phyloP scores from a whole-genome alignment of 805 yeast genomes.

The Suhomyces pyralidae region DNA sequence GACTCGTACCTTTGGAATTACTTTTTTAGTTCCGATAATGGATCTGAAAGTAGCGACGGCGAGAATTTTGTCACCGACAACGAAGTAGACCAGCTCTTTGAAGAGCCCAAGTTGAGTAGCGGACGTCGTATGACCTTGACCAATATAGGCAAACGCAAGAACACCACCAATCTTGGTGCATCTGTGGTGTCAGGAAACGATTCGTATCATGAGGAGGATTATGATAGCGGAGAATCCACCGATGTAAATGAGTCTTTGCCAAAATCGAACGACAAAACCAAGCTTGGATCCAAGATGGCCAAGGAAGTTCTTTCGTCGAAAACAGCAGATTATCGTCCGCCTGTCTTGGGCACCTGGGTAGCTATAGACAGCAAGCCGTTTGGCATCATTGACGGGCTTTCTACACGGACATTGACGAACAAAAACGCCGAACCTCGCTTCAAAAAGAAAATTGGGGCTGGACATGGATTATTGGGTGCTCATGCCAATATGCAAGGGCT shows the following conservation, averaged over 20 bases:
- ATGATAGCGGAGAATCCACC: slow-evolving; percentile 82
- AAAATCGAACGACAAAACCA: slow-evolving; percentile 49
- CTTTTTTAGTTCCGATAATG: slow-evolving; percentile 51
- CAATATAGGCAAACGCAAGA: neutral
- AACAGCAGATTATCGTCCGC: slow-evolving; percentile 83
- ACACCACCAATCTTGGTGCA: neutral
- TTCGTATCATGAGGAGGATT: slow-evolving; percentile 26
- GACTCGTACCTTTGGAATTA: slow-evolving; percentile 75
- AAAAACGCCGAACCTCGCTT: slow-evolving; percentile 15
- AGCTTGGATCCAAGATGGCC: slow-evolving; percentile 70
- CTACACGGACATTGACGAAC: slow-evolving; percentile 67
- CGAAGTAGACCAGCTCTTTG: slow-evolving; percentile 4
- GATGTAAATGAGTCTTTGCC: slow-evolving; percentile 85
- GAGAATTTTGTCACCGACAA: neutral
- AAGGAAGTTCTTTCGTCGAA: slow-evolving; percentile 90
- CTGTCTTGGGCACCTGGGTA: slow-evolving; percentile 89
- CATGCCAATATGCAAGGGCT: neutral
- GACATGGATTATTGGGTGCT: neutral
- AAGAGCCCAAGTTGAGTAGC: slow-evolving; percentile 13
- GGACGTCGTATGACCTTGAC: slow-evolving; percentile 11
- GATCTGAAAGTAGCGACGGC: slow-evolving; percentile 17
- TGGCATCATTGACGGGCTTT: slow-evolving; percentile 91
- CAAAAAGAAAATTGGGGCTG: slow-evolving; percentile 6
- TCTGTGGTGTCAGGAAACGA: neutral
- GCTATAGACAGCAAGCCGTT: slow-evolving; percentile 77